Evolutionary conservation across 176 grass and related monocot genomes (phyloP), one percentile per base, ranked within the genome.

Genomic region (Oryza punctata): DNA sequence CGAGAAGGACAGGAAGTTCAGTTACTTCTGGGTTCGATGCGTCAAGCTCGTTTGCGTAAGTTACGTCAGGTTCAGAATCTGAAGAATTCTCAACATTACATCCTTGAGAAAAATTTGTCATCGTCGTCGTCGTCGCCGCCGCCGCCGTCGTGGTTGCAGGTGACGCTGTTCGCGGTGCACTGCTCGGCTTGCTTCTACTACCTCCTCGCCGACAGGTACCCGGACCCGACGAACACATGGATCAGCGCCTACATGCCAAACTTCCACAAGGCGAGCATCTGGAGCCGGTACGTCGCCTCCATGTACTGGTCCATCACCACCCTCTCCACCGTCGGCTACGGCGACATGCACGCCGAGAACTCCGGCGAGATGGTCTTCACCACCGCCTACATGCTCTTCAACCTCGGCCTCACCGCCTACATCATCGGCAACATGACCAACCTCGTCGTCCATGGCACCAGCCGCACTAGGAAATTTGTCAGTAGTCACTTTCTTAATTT

Each of bases 391-490:
- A 98, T 95, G 91, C 87, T 98, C 72, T 98, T 98, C 67, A 95
- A 98, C 86, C 92, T 98, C 33, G 91, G 96, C 5, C 81, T 95
- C 79, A 93, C 96, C 27, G 96, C 96, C 1, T 98, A 98, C 92
- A 85, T 98, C 69, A 98, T 95, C 50, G 96, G 96, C 76, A 98
- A 98, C 80, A 98, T 98, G 96, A 95, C 96, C 69, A 93, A 98
- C 82, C 89, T 98, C 67, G 93, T 98, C 15, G 96, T 98, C 14
- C 91, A 95, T 12, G 79, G 88, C n/a, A 95, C 93, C 45, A 85
- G 92, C 80, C 91, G 93, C n/a, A 95, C 96, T 8, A 73, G 93
- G 52, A 81, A 78, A 84, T 98, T 90, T 38, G 89, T 97, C 44
- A 79, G 76, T 6, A 38, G 7, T 38, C 37, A 38, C 37, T 1